Percentiles rank a stretch among this genome's conserved stretches.
Conservation (phyloP, 1,284 basidiomycete genomes). For the Leccinum cinnamomeum region DNA sequence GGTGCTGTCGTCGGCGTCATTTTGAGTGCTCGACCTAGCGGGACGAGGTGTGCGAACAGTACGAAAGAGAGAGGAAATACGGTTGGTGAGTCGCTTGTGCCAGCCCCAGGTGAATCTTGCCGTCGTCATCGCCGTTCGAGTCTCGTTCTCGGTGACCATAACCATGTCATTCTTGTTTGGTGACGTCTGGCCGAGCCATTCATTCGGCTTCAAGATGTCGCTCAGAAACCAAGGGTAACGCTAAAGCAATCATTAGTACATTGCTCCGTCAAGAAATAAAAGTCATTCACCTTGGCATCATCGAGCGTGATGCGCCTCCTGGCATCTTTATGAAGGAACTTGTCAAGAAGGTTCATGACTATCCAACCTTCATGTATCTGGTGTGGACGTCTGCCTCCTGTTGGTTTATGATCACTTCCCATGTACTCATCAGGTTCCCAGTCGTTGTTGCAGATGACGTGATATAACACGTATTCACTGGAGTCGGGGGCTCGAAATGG, state of each 20-base stretch:
- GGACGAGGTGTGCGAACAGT: constrained; percentile 40
- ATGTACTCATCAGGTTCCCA: constrained; percentile 73
- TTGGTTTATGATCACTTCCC: constrained; percentile 69
- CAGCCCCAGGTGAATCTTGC: constrained; percentile 58
- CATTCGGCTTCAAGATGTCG: constrained; percentile 67
- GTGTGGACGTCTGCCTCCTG: constrained; percentile 56
- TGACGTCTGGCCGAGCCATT: constrained; percentile 82
- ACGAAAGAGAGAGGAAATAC: constrained; percentile 50
- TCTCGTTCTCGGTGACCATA: constrained; percentile 79
- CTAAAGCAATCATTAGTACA: constrained; percentile 36
- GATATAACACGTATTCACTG: constrained; percentile 81
- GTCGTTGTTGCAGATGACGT: constrained; percentile 79
- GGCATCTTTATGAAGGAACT: constrained; percentile 84
- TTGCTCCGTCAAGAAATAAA: constrained; percentile 8
- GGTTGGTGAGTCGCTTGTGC: constrained; percentile 44
- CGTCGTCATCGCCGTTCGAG: constrained; percentile 70
- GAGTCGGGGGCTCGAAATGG: constrained; percentile 61
- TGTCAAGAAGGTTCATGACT: constrained; percentile 72
- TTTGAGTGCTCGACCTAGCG: constrained; percentile 31
- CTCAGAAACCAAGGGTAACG: constrained; percentile 75
- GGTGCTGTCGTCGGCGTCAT: constrained; percentile 28
- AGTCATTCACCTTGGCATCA: constrained; percentile 75
- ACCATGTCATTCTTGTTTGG: constrained; percentile 59
- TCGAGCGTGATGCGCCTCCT: constrained; percentile 78
- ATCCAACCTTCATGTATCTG: constrained; percentile 52